phyloP scores from a whole-genome alignment of 2,329 filamentous ascomycete genomes.

The Sclerotinia minor region DNA sequence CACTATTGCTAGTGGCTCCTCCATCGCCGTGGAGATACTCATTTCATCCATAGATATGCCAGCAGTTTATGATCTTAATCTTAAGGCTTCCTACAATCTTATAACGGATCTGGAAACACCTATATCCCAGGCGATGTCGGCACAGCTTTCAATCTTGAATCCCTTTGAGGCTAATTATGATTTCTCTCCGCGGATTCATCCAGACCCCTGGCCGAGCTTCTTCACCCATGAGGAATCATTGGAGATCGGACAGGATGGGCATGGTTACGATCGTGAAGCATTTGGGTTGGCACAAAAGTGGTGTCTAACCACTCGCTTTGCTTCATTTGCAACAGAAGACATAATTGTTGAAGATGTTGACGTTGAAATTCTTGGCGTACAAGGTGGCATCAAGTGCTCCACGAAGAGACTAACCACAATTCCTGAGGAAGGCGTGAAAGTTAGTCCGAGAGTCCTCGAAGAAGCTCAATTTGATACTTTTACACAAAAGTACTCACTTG shows the following conservation, averaged over 20 bases:
- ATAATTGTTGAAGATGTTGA: slow-evolving; percentile 63
- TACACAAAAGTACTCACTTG: slow-evolving; percentile 73
- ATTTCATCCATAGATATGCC: slow-evolving; percentile 54
- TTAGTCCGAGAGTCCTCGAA: slow-evolving; percentile 67
- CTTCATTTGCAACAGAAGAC: slow-evolving; percentile 71
- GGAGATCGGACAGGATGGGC: slow-evolving; percentile 32
- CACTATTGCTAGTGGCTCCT: slow-evolving; percentile 49
- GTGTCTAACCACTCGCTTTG: slow-evolving; percentile 70
- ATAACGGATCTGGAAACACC: slow-evolving; percentile 77
- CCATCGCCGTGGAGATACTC: slow-evolving; percentile 48
- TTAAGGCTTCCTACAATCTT: slow-evolving; percentile 77
- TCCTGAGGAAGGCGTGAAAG: slow-evolving; percentile 47
- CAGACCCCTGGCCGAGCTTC: slow-evolving; percentile 81
- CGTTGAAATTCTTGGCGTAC: slow-evolving; percentile 60
- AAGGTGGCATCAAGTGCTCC: slow-evolving; percentile 62
- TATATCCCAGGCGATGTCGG: slow-evolving; percentile 69
- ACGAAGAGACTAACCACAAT: slow-evolving; percentile 45
- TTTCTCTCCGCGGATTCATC: slow-evolving; percentile 75
- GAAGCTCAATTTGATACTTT: slow-evolving; percentile 73
- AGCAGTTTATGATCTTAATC: slow-evolving; percentile 64
- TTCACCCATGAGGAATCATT: slow-evolving; percentile 58
- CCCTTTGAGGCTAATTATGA: slow-evolving; percentile 94
- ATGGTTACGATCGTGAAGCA: slow-evolving; percentile 43
- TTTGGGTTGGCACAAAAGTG: slow-evolving; percentile 77
- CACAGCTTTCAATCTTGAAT: slow-evolving; percentile 71